Evolutionary conservation across 257 asterid genomes (phyloP).

Genomic region (Ajuga chamaepitys): DNA sequence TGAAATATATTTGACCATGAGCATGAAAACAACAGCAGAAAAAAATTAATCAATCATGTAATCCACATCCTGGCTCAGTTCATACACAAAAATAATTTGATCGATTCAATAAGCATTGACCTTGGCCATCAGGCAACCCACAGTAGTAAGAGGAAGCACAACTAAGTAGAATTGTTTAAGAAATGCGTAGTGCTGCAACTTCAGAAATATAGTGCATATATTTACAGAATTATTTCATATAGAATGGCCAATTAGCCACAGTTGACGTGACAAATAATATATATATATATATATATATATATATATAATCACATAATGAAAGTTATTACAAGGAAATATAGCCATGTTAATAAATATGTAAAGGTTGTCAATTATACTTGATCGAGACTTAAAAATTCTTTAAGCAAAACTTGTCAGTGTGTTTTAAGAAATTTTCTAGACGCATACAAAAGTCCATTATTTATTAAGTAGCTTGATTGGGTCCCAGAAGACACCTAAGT

Average conservation of each 20-base stretch:
- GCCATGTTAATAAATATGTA: not conserved
- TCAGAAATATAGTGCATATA: not conserved
- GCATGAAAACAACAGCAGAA: not conserved
- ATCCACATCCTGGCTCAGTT: not conserved
- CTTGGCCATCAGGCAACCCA: not conserved
- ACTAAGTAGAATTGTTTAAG: not conserved
- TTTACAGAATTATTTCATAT: not conserved
- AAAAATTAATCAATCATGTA: not conserved
- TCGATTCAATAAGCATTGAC: not conserved
- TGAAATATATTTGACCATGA: not conserved
- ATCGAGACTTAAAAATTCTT: not conserved
- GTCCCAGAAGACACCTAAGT: not conserved
- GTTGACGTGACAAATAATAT: not conserved
- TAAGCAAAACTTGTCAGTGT: not conserved
- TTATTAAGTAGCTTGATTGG: conserved; percentile 9
- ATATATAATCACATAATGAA: not conserved
- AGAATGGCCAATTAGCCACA: not conserved
- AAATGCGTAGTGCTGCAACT: not conserved
- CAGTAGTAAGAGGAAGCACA: not conserved
- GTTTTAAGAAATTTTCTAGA: not conserved
- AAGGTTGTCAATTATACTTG: not conserved
- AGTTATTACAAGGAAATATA: not conserved
- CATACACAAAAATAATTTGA: not conserved
- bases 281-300: too few species aligned
- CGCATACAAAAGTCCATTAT: not conserved